Base-by-base conservation (phyloP, 2,329 filamentous ascomycete species). In the Purpureocillium lavendulum region DNA sequence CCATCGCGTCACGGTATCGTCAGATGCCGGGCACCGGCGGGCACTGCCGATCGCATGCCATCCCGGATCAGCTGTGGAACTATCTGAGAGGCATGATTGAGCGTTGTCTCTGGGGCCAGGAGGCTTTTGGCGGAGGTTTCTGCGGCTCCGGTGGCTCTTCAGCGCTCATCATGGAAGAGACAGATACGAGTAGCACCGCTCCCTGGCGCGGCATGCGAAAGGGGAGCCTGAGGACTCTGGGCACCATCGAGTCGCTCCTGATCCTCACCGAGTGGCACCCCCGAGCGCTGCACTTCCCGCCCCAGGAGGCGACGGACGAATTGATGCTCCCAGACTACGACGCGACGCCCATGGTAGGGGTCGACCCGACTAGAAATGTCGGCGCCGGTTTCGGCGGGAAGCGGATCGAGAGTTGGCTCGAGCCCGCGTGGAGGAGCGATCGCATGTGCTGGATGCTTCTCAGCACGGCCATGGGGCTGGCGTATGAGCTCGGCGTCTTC, bases 401-500 rank as follows among this genome's bases (percentile, higher is more conserved):
- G 58, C 73, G 88, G 21, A 92, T 96, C 47, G 88, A 95, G 56
- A 90, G 87, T 58, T 97, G 92, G 87, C 77, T 97, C 4, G 92
- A 98, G 59, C 92, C 92, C 3, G 90, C 87, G 8, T 96, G 90
- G 87, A 76, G 90, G 51, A 87, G 84, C 47, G 90, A 96, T 54
- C 84, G 88, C 40, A 94, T 96, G 86, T 94, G 87, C 56, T 96
- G 90, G 90, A 96, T 96, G 87, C 69, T 97, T 12, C 73, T 97
- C 24, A 94, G 87, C 54, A 94, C 88, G 30, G 88, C 87, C 12
- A 85, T 90, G 68, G 85, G 88, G 1, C 69, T 97, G 30, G 87
- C 86, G 0, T 94, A 94, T 49, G 92, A 98, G 60, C 77, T 98
- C 26, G 92, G 92, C 10, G 87, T 98, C 2, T 98, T 97, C 51